Evolutionary conservation across 805 yeast species (phyloP), one percentile per base, ranked within the genome.

Genomic region (Candida broadrunensis): DNA sequence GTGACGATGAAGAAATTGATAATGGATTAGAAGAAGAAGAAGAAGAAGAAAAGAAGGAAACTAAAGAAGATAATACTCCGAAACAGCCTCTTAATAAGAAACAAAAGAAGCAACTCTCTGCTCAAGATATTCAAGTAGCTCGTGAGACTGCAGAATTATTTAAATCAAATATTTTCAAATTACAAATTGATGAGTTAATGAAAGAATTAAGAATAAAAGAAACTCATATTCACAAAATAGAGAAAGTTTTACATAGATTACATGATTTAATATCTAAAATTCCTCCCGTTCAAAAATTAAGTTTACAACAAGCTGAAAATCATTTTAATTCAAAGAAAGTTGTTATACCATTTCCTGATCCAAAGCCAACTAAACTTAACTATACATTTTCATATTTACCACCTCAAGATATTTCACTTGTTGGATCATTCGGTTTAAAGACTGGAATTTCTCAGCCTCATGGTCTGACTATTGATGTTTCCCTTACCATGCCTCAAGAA

Each of bases 81-180:
- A 46, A 49, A 24, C 50, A 49, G 17, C 61, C 61, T 8, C 61
- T 61, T 8, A 56, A 63, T 9, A 69, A 70, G 47, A 66, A 62
- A 41, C 70, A 62, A 31, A 57, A 52, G 35, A 58, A 61, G 37
- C 69, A 70, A 48, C 53, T 80, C 18, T 67, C 85, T 0, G 81
- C 93, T 0, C 90, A 88, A 51, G 97, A 93, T 43, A 81, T 91
- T 35, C 96, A 91, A 53, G 76, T 85, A 2, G 96, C 97, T 0
- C 77, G 96, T 52, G 97, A 90, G 60, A 87, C 97, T 1, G 93
- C 95, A 1, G 97, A 90, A 60, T 67, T 91, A 35, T 93, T 90
- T 79, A 88, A 90, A 56, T 88, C 97, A 7, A 93, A 90, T 63
- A 89, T 93, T 41, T 91, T 93, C 80, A 93, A 93, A 61, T 65